Evolutionary conservation across 805 yeast genomes (phyloP), one percentile per base, ranked within the genome.

Genomic region (Wickerhamomyces xylosicus): DNA sequence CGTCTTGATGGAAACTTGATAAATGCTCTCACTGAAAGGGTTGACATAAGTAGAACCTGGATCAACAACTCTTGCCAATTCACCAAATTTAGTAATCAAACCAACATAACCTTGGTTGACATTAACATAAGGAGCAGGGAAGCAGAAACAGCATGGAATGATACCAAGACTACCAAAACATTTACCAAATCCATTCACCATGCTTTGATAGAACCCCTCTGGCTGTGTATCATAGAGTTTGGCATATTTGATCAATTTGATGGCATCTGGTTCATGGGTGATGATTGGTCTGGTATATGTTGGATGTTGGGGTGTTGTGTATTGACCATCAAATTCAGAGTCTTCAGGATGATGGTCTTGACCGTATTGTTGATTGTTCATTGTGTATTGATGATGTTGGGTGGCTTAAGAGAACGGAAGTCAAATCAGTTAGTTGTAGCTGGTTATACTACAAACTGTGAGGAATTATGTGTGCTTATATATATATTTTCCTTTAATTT

Each of bases 61-160:
- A 53, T 79, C 85, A 22, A 74, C 80, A 10, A 78, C 66, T 53
- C 77, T 64, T 40, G 78, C 63, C 43, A 79, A 63, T 38, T 79
- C 77, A 47, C 87, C 87, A 52, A 77, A 79, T 31, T 70, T 67
- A 39, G 81, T 79, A 37, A 79, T 64, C 41, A 79, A 64, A 13
- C 86, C 87, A 40, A 79, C 85, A 42, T 71, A 62, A 52, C 87
- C 87, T 59, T 79, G 84, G 20, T 67, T 54, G 20, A 79, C 82
- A 28, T 66, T 62, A 48, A 67, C 62, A 61, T 72, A 79, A 8
- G 85, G 85, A 52, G 76, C 77, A 8, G 69, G 56, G 46, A 64
- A 67, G 38, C 66, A 50, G 49, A 71, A 77, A 31, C 33, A 31
- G 47, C 70, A 59, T 4, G 85, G 53, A n/a, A 50, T 19, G 33